Base-by-base conservation (phyloP, 768 basidiomycete species). In the Suillus brevipes region DNA sequence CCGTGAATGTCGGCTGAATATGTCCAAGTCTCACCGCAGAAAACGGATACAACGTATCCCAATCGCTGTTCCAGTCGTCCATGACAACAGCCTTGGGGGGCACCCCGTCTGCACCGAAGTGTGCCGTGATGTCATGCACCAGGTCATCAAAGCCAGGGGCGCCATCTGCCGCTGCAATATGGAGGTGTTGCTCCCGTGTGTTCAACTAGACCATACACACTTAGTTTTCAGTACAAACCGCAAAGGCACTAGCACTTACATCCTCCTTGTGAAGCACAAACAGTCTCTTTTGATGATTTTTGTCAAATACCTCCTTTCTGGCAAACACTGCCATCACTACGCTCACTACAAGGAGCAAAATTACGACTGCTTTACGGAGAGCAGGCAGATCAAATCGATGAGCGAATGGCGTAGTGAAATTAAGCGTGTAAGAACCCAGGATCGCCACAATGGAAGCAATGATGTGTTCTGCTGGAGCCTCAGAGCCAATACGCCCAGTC, bases 221-320 rank as follows among this genome's bases (percentile, higher is more conserved):
- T 62, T 23, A 62, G 55, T 38, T 55, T 59, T 13, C 34, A 18
- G 28, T 23, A 50, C 13, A 38, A 50, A 2, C 6, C 9, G 14
- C 9, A n/a, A 20, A 3, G 37, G 2, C 16, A 23, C 42, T 16
- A 28, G 4, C 12, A 76, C 88, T 69, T 73, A 95, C 95, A 70
- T 98, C 94, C 76, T 97, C 94, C 68, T 89, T 81, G 72, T 94
- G 89, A 49, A 97, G 77, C 40, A 95, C 83, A 70, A 93, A 95
- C 58, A 97, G 58, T 62, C 97, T 81, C 77, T 94, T 94, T 69
- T 95, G 96, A 73, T 98, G 97, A 82, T 87, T 86, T 18, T 71
- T 75, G 70, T 97, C 95, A 73, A 95, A 99, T 0, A 91, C 87
- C 6, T 78, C 75, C 49, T 83, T 77, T 68, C 78, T 74, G 7